phyloP scores from a whole-genome alignment of 345 rosid genomes.

The Linum trigynum region DNA sequence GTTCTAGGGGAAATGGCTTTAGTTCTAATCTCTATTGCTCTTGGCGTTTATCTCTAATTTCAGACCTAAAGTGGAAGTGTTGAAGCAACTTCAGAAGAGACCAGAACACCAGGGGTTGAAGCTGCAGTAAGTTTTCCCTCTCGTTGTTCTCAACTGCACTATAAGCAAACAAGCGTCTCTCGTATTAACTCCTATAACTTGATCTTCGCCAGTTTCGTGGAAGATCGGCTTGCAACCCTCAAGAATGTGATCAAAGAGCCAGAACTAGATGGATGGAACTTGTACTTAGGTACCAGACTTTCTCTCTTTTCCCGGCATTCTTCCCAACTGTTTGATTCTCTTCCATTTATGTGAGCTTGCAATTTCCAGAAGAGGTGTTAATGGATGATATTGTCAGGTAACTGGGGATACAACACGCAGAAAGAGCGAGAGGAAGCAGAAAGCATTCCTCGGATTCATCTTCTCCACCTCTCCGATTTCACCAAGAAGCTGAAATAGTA shows the following conservation, averaged over 20 bases:
- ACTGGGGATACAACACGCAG: slow-evolving; percentile 69
- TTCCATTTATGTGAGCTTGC: not conserved
- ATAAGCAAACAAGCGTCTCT: no score
- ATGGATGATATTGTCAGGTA: slow-evolving; percentile 29
- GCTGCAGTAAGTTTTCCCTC: slow-evolving; percentile 42
- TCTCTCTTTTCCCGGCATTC: not conserved
- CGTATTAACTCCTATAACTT: not conserved
- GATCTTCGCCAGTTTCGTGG: slow-evolving; percentile 58
- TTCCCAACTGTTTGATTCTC: not conserved
- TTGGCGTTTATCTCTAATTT: not conserved
- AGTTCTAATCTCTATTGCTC: not conserved
- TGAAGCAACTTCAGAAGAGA: slow-evolving; percentile 65
- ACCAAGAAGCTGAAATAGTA: slow-evolving; percentile 65
- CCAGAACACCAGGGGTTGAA: slow-evolving; percentile 70
- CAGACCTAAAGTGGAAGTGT: slow-evolving; percentile 77
- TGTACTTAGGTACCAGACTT: slow-evolving; percentile 51
- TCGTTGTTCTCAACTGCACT: not conserved
- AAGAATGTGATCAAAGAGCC: slow-evolving; percentile 87
- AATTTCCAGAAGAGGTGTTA: slow-evolving; percentile 7
- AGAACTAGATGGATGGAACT: slow-evolving; percentile 71
- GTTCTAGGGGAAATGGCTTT: not conserved
- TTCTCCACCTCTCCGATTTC: slow-evolving; percentile 67
- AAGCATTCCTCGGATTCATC: slow-evolving; percentile 54
- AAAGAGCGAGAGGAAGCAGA: slow-evolving; percentile 80
- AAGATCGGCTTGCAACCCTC: slow-evolving; percentile 82